A percentile compares a stretch with the other conserved stretches of the same genome.
Conservation (phyloP, 371 early-diverging fungal genomes). For the Haplosporangium sp. region DNA sequence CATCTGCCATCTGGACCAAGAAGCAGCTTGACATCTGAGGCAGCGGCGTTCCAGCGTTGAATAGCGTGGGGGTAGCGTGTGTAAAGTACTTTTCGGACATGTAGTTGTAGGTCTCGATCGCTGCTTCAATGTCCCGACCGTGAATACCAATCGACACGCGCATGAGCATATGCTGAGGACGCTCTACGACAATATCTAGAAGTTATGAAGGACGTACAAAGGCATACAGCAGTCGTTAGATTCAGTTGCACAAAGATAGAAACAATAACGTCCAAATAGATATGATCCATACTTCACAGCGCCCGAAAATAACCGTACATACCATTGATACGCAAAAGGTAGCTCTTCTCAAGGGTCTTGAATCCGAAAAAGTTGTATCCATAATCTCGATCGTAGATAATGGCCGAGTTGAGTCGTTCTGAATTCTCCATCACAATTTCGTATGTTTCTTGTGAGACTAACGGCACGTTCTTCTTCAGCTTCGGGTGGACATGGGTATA, state of each 20-base stretch:
- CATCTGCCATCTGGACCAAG: slow-evolving; percentile 95
- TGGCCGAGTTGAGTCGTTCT: slow-evolving; percentile 89
- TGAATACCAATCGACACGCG: slow-evolving; percentile 99
- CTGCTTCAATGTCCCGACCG: slow-evolving; percentile 90
- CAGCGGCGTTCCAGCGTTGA: slow-evolving; percentile 97
- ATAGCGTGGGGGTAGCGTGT: slow-evolving; percentile 99
- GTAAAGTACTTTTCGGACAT: slow-evolving; percentile 98
- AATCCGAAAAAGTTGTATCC: slow-evolving; percentile 99
- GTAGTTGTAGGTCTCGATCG: slow-evolving; percentile 96
- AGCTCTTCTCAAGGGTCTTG: slow-evolving; percentile 97
- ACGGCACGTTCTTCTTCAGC: slow-evolving; percentile 82
- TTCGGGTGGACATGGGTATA: slow-evolving; percentile 91
- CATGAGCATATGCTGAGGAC: slow-evolving; percentile 99
- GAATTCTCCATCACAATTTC: slow-evolving; percentile 80
- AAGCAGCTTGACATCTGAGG: slow-evolving; percentile 99
- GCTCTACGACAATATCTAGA: slow-evolving; percentile 80
- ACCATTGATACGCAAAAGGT: slow-evolving; percentile 91
- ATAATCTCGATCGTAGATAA: slow-evolving; percentile 97
- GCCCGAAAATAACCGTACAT: slow-evolving; percentile 18
- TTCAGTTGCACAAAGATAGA: background rate
- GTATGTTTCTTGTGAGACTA: slow-evolving; percentile 87
- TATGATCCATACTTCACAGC: background rate
- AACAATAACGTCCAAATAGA: background rate
- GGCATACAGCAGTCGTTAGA: too few relatives aligned
- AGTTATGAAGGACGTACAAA: background rate